These are phyloP conservation scores for Cryptosporidium viatorum DNA, from an alignment of 169 alveolate species.

Conservation along the genomic window DNA sequence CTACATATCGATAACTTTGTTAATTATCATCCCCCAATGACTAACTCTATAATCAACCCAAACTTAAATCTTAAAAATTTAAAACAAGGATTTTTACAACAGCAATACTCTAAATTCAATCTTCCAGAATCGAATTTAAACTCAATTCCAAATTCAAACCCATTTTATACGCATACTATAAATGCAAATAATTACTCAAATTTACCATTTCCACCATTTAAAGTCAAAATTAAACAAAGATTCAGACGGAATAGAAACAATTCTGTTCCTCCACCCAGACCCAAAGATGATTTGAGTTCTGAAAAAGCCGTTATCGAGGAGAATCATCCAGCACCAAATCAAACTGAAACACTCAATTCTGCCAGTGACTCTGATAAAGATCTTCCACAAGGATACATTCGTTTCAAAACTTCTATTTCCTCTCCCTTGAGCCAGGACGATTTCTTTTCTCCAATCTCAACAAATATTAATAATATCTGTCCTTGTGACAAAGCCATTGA, in stretches of 20 bases:
- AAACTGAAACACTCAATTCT: neutral
- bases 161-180: neutral
- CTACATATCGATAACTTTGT: neutral
- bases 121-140: neutral
- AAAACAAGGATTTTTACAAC: neutral
- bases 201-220: slow-evolving; percentile 15
- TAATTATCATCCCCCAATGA: neutral
- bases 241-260: slow-evolving; percentile 51
- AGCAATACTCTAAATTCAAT: neutral
- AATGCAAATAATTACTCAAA: neutral
- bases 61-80: neutral
- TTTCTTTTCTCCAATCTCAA: slow-evolving; percentile 20
- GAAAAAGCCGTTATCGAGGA: neutral
- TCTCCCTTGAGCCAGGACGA: slow-evolving; percentile 36
- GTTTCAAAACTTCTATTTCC: slow-evolving; percentile 58
- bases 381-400: slow-evolving; percentile 49
- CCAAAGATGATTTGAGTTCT: neutral
- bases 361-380: neutral
- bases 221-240: slow-evolving; percentile 39
- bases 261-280: slow-evolving; percentile 30
- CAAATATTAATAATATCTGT: neutral
- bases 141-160: neutral
- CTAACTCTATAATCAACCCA: neutral
- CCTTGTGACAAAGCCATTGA: slow-evolving; percentile 41
- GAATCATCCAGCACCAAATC: neutral